Conservation (phyloP, 768 basidiomycete species). For the Serendipita indica region DNA sequence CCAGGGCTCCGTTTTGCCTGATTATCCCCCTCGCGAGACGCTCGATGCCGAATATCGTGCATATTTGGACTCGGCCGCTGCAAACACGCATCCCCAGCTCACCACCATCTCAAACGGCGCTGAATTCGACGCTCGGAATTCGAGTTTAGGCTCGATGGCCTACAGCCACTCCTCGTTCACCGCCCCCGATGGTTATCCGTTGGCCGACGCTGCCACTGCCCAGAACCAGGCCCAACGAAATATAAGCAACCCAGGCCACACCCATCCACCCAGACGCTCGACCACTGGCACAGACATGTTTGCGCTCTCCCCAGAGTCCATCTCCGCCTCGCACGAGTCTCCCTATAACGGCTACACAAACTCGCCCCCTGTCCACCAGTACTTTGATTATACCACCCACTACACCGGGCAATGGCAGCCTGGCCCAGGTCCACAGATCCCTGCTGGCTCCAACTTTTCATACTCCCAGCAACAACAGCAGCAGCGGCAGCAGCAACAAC, state of each 20-base stretch:
- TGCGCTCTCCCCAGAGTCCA: not conserved
- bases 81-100: not conserved
- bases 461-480: not conserved
- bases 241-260: not conserved
- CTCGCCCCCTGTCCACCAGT: not conserved
- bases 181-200: not conserved
- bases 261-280: not conserved
- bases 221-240: not conserved
- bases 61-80: not conserved
- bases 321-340: not conserved
- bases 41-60: not conserved
- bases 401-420: not conserved
- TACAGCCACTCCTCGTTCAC: not conserved
- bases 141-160: not conserved
- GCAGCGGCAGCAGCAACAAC: not conserved
- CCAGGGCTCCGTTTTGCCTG: not conserved
- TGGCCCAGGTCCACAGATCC: not conserved
- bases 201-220: not conserved
- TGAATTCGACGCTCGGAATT: conserved; percentile 1
- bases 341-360: not conserved
- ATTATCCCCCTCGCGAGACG: not conserved
- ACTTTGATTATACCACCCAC: not conserved
- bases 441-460: not conserved
- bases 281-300: not conserved
- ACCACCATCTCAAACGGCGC: not conserved